These are phyloP conservation scores for Ricinus communis DNA, from an alignment of 345 rosid genomes.

Conservation along the genomic window DNA sequence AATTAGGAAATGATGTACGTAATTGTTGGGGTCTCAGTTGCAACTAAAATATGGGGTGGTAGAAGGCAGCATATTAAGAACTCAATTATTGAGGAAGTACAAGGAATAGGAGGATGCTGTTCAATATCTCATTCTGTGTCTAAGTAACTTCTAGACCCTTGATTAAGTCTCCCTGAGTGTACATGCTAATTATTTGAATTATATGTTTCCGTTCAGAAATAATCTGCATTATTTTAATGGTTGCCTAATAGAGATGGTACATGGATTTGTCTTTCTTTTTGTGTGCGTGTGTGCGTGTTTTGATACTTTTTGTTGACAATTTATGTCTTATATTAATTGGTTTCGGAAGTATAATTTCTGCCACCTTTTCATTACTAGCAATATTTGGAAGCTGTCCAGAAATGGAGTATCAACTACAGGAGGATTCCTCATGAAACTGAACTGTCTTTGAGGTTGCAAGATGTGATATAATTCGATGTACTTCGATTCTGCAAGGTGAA, in stretches of 20 bases:
- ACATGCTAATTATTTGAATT: neutral
- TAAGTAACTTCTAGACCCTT: too few species aligned
- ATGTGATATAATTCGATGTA: conserved; percentile 18
- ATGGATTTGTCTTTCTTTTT: too few species aligned
- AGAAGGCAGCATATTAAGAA: too few species aligned
- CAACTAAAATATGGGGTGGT: neutral
- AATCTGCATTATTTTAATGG: neutral
- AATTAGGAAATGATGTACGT: neutral
- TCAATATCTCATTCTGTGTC: neutral
- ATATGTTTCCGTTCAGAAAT: neutral
- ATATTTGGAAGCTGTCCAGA: conserved; percentile 5
- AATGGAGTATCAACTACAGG: conserved; percentile 4
- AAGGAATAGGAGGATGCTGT: neutral
- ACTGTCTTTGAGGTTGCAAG: conserved; percentile 7
- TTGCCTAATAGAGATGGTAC: too few species aligned
- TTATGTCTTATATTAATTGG: too few species aligned
- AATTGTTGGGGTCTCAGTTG: neutral
- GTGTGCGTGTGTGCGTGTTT: too few species aligned
- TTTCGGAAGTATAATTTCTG: too few species aligned
- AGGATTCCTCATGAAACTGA: conserved; percentile 8
- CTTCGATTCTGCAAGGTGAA: conserved; percentile 14
- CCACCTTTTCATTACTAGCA: neutral
- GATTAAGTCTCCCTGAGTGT: neutral
- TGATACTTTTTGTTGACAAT: too few species aligned
- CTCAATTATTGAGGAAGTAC: neutral